Evolutionary conservation across 176 grass and related monocot genomes (phyloP).

Genomic region (Aegilops speltoides): DNA sequence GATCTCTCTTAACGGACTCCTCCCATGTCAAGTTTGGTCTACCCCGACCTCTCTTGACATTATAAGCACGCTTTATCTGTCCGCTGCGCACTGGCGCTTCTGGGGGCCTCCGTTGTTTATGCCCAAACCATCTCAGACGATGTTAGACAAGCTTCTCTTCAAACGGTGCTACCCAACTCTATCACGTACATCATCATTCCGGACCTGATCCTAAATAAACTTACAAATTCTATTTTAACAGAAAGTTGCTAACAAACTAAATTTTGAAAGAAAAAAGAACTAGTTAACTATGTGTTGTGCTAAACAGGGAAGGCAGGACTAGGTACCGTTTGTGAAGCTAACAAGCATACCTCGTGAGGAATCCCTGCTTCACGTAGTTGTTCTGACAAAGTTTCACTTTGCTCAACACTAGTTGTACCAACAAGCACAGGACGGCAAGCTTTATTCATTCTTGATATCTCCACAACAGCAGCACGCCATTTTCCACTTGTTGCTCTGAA

Average conservation of each 20-base stretch:
- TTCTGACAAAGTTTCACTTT: slow-evolving; percentile 82
- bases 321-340: background rate
- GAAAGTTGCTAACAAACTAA: background rate
- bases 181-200: no score
- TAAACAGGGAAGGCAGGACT: background rate
- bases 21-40: no score
- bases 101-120: no score
- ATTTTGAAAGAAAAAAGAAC: background rate
- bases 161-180: no score
- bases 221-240: background rate
- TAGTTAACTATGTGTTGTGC: background rate
- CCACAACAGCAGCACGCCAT: slow-evolving; percentile 94
- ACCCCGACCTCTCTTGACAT: no score
- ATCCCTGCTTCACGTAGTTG: slow-evolving; percentile 85
- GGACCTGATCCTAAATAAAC: no score
- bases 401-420: slow-evolving; percentile 97
- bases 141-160: no score
- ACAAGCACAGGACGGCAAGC: slow-evolving; percentile 90
- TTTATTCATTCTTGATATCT: slow-evolving; percentile 98
- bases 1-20: no score
- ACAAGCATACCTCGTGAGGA: slow-evolving; percentile 71
- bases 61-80: no score
- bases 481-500: slow-evolving; percentile 95
- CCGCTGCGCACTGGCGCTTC: no score
- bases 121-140: no score